A percentile compares a stretch with the other conserved stretches of the same genome.
These are phyloP conservation scores for Pseudonitzschia pungens DNA, from an alignment of 108 stramenopile genomes.

Conservation along the genomic window DNA sequence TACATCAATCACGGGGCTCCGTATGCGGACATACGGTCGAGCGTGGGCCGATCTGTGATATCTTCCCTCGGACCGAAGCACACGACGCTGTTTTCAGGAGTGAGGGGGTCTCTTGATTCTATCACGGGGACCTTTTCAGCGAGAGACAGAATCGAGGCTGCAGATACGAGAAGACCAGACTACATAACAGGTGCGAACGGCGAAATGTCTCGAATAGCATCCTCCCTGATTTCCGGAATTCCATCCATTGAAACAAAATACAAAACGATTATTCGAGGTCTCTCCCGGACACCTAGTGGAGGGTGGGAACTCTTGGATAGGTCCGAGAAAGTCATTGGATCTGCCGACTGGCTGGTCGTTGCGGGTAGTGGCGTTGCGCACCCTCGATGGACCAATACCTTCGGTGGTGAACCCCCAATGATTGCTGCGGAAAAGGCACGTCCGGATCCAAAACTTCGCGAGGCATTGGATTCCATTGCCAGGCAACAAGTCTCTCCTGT, in stretches of 20 bases:
- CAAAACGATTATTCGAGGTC: constrained; percentile 11
- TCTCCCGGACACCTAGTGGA: background rate
- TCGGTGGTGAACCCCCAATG: constrained; percentile 9
- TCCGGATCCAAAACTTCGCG: constrained; percentile 7
- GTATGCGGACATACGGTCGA: background rate
- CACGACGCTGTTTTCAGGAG: background rate
- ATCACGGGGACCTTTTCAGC: background rate
- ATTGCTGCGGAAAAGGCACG: background rate
- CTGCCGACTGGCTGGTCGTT: constrained; percentile 10
- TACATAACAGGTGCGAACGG: constrained; percentile 10
- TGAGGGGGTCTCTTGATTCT: background rate
- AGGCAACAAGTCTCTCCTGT: constrained; percentile 2
- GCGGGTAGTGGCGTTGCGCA: constrained; percentile 7
- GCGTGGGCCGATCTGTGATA: background rate
- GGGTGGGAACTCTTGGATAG: constrained; percentile 6
- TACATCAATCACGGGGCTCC: constrained; percentile 11
- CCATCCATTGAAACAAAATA: constrained; percentile 10
- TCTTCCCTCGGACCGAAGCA: background rate
- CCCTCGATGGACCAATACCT: constrained; percentile 1
- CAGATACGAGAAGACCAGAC: background rate
- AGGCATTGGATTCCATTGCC: background rate
- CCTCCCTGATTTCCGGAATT: background rate
- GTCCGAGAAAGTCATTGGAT: background rate
- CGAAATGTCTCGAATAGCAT: constrained; percentile 6
- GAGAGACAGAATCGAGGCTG: background rate